Percentiles rank a stretch among this genome's conserved stretches.
Evolutionary conservation across 768 basidiomycete genomes (phyloP).

Genomic region (Panellus pusillus): DNA sequence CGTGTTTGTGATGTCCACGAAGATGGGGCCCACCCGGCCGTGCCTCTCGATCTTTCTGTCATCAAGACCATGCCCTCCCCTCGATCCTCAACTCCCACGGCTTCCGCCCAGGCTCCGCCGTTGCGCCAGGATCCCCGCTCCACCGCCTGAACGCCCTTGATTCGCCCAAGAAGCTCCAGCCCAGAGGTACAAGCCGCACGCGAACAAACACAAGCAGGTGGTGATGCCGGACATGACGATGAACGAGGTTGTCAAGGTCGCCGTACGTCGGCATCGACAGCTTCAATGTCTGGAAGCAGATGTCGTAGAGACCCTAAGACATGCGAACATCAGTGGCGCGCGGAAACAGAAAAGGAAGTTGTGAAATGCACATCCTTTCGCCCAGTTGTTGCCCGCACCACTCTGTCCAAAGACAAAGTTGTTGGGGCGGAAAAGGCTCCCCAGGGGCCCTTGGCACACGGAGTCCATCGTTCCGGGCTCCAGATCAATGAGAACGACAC

Average conservation of each 20-base stretch:
- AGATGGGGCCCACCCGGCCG: slow-evolving; percentile 92
- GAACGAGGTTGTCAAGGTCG: slow-evolving; percentile 97
- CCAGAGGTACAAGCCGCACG: too few relatives aligned
- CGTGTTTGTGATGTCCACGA: slow-evolving; percentile 88
- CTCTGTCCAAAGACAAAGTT: slow-evolving; percentile 99
- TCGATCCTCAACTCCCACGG: too few relatives aligned
- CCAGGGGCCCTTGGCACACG: slow-evolving; percentile 86
- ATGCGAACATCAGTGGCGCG: slow-evolving; percentile 5
- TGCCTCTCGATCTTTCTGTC: slow-evolving; percentile 98
- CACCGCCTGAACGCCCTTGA: too few relatives aligned
- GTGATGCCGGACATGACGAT: slow-evolving; percentile 99
- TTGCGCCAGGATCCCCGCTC: too few relatives aligned
- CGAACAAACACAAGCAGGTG: slow-evolving; percentile 97
- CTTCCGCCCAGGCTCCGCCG: too few relatives aligned
- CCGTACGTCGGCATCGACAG: slow-evolving; percentile 94
- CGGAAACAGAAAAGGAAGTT: slow-evolving; percentile 1
- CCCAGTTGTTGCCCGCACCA: slow-evolving; percentile 99
- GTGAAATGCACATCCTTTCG: slow-evolving; percentile 79
- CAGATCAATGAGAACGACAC: slow-evolving; percentile 94
- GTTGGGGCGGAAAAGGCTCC: slow-evolving; percentile 92
- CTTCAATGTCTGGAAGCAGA: slow-evolving; percentile 98
- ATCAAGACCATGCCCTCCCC: too few relatives aligned
- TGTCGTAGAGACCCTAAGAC: slow-evolving; percentile 93
- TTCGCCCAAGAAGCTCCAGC: too few relatives aligned
- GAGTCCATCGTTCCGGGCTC: slow-evolving; percentile 98